phyloP scores from a whole-genome alignment of 495 filamentous ascomycete species.

The Podospora anserina region DNA sequence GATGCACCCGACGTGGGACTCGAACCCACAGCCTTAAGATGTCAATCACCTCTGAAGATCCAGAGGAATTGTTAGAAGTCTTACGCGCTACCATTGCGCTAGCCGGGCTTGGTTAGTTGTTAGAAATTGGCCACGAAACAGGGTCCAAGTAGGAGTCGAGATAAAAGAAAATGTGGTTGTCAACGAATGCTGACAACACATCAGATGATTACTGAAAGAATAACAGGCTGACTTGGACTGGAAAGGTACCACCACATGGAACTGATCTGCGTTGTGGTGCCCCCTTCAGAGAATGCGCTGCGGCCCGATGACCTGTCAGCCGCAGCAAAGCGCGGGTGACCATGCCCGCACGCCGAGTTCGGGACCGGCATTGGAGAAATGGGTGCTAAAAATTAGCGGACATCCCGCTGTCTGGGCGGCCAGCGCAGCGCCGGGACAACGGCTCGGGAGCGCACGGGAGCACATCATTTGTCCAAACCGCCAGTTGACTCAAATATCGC shows the following conservation, averaged over 20 bases:
- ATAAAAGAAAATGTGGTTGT: not conserved
- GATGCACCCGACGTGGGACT: slow-evolving; percentile 13
- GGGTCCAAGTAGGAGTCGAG: not conserved
- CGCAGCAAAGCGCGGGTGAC: not conserved
- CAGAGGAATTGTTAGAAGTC: slow-evolving; percentile 15
- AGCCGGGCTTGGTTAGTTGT: slow-evolving; percentile 13
- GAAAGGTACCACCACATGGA: not conserved
- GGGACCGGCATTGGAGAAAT: not conserved
- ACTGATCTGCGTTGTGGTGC: not conserved
- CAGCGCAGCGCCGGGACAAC: not conserved
- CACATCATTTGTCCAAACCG: not conserved
- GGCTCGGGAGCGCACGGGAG: not conserved
- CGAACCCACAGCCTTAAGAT: slow-evolving; percentile 21
- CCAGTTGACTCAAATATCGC: not conserved
- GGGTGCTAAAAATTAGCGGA: not conserved
- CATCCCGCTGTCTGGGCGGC: not conserved
- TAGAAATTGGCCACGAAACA: not conserved
- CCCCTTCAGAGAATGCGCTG: not conserved
- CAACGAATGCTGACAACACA: not conserved
- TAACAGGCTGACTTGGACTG: not conserved
- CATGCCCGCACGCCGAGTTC: not conserved
- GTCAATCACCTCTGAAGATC: not conserved
- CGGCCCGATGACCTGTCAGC: not conserved
- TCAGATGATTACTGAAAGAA: not conserved
- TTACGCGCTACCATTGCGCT: slow-evolving; percentile 21